Base-by-base conservation (phyloP, 129 eudicot species). In the Chrysanthemum lavandulifolium region DNA sequence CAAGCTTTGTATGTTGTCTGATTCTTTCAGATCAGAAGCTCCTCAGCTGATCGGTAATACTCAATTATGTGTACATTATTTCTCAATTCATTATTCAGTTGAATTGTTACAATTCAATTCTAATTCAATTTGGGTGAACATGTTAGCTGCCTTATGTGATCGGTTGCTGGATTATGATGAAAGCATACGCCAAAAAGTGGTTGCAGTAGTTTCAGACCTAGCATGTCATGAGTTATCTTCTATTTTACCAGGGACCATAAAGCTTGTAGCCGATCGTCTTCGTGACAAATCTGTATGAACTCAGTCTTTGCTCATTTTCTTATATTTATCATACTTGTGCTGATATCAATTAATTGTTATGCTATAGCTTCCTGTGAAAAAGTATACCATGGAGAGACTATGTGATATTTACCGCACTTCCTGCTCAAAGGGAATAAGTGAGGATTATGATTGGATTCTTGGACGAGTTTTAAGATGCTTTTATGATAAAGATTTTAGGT, bases 401-500 rank as follows among this genome's bases (percentile, higher is more conserved):
- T 91, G 96, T 56, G 96, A 94, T 58, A 81, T 94, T 72, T 90
- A 86, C 84, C 76, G 85, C 68, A 83, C 57, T 60, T 86, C 81
- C 82, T 88, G 97, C 86, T 75, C 40, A 73, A 84, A 78, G 45
- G 59, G 50, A 23, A 61, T 74, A 75, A 71, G 31, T 64, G 95
- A 81, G 73, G 96, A 76, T 67, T 94, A 87, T 84, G 89, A 86
- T 84, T 94, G 96, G 96, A 90, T 94, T 66, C 91, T 88, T 15
- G 94, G 99, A 63, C 82, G 86, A 82, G 76, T 94, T 58, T 67
- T 94, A 83, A 90, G 99, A 84, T 86, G 99, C 60, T 88, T 88
- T 65, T 94, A 88, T 77, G 99, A 94, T 83, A 90, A 90, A 84
- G 99, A 94, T 87, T 90, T 90, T 82, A 83, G 99, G 99, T 89